Base-by-base conservation (phyloP, 2,329 filamentous ascomycete species). In the Microcyclospora pomicola region DNA sequence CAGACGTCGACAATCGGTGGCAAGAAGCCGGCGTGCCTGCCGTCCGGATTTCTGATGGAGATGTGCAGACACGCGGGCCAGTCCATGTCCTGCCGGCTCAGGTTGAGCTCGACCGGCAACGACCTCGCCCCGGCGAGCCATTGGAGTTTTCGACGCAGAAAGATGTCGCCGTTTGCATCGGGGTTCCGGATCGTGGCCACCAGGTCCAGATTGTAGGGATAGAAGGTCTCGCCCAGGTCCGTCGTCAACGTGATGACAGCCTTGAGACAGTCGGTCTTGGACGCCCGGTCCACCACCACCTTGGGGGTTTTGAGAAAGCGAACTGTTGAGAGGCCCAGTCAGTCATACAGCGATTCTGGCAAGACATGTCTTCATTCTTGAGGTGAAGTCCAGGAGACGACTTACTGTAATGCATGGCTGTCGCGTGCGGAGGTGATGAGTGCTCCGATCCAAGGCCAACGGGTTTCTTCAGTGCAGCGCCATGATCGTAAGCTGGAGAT, bases 251-350 rank as follows among this genome's bases (percentile, higher is more conserved):
- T 78, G 41, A 82, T 62, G 24, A 75, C 62, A 34, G 67, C 61
- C 42, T 61, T 68, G 39, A 75, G 56, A 12, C 56, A 54, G 39
- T 66, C 52, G 12, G 50, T 49, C 24, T 62, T 60, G 16, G 52
- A 42, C 5, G 14, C 30, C 7, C 19, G 19, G 38, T 65, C 61
- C 41, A 58, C 55, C 31, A 55, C 50, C 31, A 68, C 58, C 38
- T 65, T 64, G 9, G 79, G 77, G 2, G 72, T 62, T 50, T 81
- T 82, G 48, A 83, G 65, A 49, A 82, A 80, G 43, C 78, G 76
- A 49, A 82, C 54, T 55, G 33, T 24, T 24, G 24, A 33, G 19
- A 31, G 9, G 9, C 19, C 19, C 7, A 24, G 19, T 24, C 19
- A 24, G 19, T 7, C 19, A 24, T 24, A 7, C 5, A 24, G 5